Evolutionary conservation across 2,329 filamentous ascomycete genomes (phyloP).

Genomic region (Akanthomyces uredinophilus): DNA sequence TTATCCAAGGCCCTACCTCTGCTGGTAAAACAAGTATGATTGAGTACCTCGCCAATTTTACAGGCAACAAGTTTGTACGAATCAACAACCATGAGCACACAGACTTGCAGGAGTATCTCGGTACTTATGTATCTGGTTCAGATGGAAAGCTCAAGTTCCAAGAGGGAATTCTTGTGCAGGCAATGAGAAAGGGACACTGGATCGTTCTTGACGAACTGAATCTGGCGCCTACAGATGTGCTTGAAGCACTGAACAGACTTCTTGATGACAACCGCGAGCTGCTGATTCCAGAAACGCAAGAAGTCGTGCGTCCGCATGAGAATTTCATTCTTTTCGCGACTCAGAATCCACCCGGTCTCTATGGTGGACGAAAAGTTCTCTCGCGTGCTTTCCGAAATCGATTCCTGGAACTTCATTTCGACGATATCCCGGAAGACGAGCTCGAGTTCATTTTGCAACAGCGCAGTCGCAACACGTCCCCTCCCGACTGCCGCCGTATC

Average conservation of each 20-base stretch:
- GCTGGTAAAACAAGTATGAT: constrained; percentile 99
- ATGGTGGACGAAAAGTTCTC: constrained; percentile 88
- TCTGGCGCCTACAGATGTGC: constrained; percentile 89
- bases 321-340: constrained; percentile 98
- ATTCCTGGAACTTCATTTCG: constrained; percentile 94
- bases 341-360: constrained; percentile 92
- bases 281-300: constrained; percentile 92
- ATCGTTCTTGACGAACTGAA: constrained; percentile 98
- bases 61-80: constrained; percentile 92
- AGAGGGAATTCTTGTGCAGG: constrained; percentile 89
- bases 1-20: constrained; percentile 95
- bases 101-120: constrained; percentile 94
- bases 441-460: constrained; percentile 86
- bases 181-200: constrained; percentile 90
- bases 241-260: constrained; percentile 91
- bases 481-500: constrained; percentile 85
- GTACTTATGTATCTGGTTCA: constrained; percentile 81
- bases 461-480: constrained; percentile 78
- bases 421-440: constrained; percentile 95
- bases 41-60: constrained; percentile 93
- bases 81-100: constrained; percentile 99
- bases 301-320: constrained; percentile 83
- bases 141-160: constrained; percentile 86
- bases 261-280: constrained; percentile 96
- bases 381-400: constrained; percentile 94